phyloP scores from a whole-genome alignment of 495 filamentous ascomycete genomes.

The Lasiosphaeria miniovina region DNA sequence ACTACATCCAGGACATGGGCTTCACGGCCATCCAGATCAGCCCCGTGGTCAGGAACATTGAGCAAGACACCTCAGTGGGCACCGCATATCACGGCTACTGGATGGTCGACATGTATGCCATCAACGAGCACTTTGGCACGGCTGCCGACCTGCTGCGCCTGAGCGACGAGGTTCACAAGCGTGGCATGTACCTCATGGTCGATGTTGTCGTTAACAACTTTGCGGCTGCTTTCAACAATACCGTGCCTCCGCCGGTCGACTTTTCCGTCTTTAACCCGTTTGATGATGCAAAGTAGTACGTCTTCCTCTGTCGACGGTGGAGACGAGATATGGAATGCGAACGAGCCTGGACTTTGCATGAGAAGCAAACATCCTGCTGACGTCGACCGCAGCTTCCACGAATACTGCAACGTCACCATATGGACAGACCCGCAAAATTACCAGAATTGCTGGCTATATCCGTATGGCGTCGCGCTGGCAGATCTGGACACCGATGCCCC shows the following conservation, averaged over 20 bases:
- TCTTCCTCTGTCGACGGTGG: not conserved
- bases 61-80: conserved; percentile 42
- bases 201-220: conserved; percentile 72
- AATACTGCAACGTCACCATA: conserved; percentile 56
- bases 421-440: conserved; percentile 41
- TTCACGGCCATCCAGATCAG: conserved; percentile 76
- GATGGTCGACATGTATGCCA: conserved; percentile 58
- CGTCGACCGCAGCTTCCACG: conserved; percentile 47
- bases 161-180: conserved; percentile 52
- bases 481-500: conserved; percentile 1
- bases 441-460: conserved; percentile 57
- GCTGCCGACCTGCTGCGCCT: conserved; percentile 56
- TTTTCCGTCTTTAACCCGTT: conserved; percentile 20
- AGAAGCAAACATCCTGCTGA: conserved; percentile 35
- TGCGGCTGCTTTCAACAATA: conserved; percentile 45
- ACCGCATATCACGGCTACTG: conserved; percentile 67
- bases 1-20: conserved; percentile 50
- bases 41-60: conserved; percentile 57
- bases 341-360: not conserved
- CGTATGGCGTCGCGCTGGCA: conserved; percentile 34
- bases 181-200: conserved; percentile 68
- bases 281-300: conserved; percentile 10
- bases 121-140: conserved; percentile 62
- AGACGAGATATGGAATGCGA: not conserved
- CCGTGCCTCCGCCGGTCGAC: conserved; percentile 48